These are phyloP conservation scores for Austroboletus niveus DNA, from an alignment of 1,284 basidiomycete species.

Conservation along the genomic window DNA sequence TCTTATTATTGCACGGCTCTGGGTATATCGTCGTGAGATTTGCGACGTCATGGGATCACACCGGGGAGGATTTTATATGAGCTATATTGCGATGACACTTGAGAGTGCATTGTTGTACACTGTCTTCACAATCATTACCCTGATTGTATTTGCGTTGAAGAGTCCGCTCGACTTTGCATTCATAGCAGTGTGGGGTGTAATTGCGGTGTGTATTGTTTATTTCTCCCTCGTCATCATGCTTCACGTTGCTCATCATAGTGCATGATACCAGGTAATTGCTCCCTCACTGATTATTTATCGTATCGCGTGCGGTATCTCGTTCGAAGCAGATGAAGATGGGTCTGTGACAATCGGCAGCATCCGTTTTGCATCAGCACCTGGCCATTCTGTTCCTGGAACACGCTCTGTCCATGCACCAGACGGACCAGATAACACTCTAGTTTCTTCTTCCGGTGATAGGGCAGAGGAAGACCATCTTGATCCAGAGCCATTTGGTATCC, in stretches of 20 bases:
- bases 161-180: constrained; percentile 18
- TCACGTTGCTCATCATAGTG: neutral
- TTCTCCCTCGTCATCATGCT: neutral
- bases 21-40: constrained; percentile 14
- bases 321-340: neutral
- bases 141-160: constrained; percentile 17
- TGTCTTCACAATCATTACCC: constrained; percentile 10
- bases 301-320: constrained; percentile 18
- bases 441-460: no score
- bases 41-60: constrained; percentile 3
- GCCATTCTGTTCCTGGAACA: no score
- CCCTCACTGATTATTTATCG: constrained; percentile 15
- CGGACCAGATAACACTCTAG: no score
- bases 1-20: constrained; percentile 16
- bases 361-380: neutral
- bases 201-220: constrained; percentile 12
- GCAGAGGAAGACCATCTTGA: no score
- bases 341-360: neutral
- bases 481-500: no score
- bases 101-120: constrained; percentile 22
- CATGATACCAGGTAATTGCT: neutral
- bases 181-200: constrained; percentile 17
- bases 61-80: constrained; percentile 18
- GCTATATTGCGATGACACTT: constrained; percentile 25
- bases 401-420: no score